Base-by-base conservation (phyloP, 2,329 filamentous ascomycete species). In the Chrysoporthe austroafricana region DNA sequence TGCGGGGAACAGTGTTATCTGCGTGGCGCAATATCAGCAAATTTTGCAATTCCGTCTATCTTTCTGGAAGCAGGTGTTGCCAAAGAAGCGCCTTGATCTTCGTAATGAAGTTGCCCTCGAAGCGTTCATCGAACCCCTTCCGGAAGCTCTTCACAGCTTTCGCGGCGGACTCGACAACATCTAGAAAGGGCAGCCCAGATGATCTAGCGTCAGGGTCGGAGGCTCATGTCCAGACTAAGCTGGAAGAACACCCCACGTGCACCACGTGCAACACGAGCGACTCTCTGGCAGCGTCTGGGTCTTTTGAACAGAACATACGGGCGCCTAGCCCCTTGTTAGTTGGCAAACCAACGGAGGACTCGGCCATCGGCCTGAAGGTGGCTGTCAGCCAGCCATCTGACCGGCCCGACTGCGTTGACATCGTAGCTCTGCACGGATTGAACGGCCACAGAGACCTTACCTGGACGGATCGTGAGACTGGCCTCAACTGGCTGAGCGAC, bases 401-500 rank as follows among this genome's bases (percentile, higher is more conserved):
- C 52, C 52, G 52, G 6, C 13, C 14, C 21, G 52, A 16, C 21
- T 21, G 52, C 21, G 52, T 57, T 14, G 52, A 57, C 52, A 26
- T 57, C 34, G 21, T 57, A 13, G 52, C 52, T 26, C 11, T 57
- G 11, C 52, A 57, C 52, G 52, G 52, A 9, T 36, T 57, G 7
- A 57, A 57, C 14, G 52, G 52, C 52, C 52, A 57, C 21, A 26
- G 52, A 26, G 21, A 36, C 6, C 21, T 32, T 8, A 57, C 52
- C 11, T 57, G 52, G 52, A 57, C 16, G 21, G 52, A 57, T 14
- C 52, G 52, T 4, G 34, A 6, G 21, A 57, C 52, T 14, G 52
- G 52, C 21, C 52, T 57, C 34, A 57, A 57, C 34, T 57, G 52
- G 52, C 52, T 57, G 13, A 57, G 34, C 13, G 52, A 57, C 21